Evolutionary conservation across 495 filamentous ascomycete species (phyloP).

Genomic region (Bacidia rubella): DNA sequence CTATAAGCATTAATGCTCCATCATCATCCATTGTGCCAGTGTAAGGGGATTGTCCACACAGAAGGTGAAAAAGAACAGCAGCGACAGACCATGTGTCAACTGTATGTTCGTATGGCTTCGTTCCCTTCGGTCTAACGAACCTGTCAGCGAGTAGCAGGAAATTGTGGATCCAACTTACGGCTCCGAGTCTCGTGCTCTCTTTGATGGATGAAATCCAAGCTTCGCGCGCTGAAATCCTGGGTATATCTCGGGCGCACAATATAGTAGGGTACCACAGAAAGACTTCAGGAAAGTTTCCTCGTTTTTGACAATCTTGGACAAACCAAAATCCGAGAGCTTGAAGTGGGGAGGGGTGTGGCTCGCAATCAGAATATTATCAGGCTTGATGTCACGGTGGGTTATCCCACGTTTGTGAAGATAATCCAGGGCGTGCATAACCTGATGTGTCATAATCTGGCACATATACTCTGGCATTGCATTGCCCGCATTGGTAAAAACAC

Average conservation of each 20-base stretch:
- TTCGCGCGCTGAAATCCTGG: constrained; percentile 53
- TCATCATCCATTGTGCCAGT: constrained; percentile 45
- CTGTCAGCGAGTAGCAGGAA: constrained; percentile 16
- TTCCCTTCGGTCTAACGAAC: constrained; percentile 26
- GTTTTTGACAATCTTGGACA: constrained; percentile 82
- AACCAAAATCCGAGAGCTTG: constrained; percentile 89
- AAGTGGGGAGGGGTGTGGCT: constrained; percentile 59
- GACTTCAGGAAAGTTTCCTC: constrained; percentile 86
- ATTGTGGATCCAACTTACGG: constrained; percentile 20
- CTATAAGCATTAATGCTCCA: constrained; percentile 56
- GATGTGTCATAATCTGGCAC: constrained; percentile 54
- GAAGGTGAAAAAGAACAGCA: constrained; percentile 71
- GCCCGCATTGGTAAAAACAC: constrained; percentile 46
- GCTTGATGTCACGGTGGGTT: constrained; percentile 94
- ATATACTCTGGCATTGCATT: constrained; percentile 51
- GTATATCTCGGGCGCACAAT: constrained; percentile 94
- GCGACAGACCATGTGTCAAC: constrained; percentile 94
- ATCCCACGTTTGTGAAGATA: constrained; percentile 79
- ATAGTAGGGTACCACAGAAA: constrained; percentile 90
- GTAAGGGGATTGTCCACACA: constrained; percentile 66
- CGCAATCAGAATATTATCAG: constrained; percentile 85
- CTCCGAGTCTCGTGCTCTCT: constrained; percentile 38
- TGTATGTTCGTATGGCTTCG: constrained; percentile 63
- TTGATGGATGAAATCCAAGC: constrained; percentile 28
- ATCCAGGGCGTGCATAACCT: constrained; percentile 68